Percentiles rank a stretch among this genome's conserved stretches.
Evolutionary conservation across 2,329 filamentous ascomycete genomes (phyloP).

Genomic region (Paracorniculantispora psalliotae): DNA sequence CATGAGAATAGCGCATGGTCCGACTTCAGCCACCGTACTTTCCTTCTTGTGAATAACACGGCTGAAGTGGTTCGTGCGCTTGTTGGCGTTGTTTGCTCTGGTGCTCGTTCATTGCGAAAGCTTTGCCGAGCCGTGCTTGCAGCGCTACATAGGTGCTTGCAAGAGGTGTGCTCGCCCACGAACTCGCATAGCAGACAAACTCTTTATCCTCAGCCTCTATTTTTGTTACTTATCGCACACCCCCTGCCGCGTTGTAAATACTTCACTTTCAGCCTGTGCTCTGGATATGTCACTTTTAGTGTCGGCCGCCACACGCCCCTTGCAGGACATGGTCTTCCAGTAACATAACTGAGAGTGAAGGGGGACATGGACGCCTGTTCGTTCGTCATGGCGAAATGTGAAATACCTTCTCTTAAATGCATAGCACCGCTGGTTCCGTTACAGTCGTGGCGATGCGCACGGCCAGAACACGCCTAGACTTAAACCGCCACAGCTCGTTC

Average conservation of each 20-base stretch:
- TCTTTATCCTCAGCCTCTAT: background rate
- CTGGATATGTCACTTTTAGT: background rate
- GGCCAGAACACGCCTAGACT: background rate
- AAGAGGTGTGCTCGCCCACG: background rate
- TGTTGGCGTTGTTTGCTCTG: background rate
- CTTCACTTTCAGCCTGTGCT: background rate
- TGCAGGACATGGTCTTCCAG: background rate
- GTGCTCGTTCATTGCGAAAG: background rate
- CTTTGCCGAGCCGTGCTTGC: background rate
- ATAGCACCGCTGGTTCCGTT: background rate
- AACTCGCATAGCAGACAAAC: background rate
- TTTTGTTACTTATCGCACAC: background rate
- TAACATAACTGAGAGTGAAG: background rate
- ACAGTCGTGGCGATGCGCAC: background rate
- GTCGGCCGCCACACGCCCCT: background rate
- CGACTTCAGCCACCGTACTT: background rate
- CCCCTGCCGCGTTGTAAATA: background rate
- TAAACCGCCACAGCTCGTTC: background rate
- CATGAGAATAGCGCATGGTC: background rate
- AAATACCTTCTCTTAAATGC: background rate
- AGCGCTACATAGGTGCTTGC: background rate
- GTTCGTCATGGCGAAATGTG: background rate
- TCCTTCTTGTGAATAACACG: background rate
- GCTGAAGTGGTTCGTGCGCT: background rate
- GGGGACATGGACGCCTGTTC: background rate